These are phyloP conservation scores for Puccinia polysora DNA, from an alignment of 1,284 basidiomycete species.

Conservation along the genomic window DNA sequence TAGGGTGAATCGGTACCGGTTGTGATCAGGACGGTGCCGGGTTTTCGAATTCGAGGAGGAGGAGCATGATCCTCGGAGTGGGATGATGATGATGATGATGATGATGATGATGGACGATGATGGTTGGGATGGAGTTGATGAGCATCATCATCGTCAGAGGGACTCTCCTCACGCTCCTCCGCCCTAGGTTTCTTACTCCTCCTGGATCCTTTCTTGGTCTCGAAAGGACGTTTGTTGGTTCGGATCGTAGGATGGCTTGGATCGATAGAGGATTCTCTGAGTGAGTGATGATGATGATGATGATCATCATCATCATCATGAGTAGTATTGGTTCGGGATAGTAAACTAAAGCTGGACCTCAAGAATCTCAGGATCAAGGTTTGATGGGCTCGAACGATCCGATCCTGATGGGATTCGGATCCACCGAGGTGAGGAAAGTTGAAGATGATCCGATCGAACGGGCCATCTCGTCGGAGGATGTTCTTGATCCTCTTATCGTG, in stretches of 20 bases:
- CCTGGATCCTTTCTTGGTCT: constrained; percentile 47
- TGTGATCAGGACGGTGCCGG: constrained; percentile 30
- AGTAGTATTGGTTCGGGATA: constrained; percentile 54
- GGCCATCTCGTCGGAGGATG: constrained; percentile 52
- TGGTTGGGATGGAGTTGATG: not conserved
- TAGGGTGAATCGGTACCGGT: constrained; percentile 62
- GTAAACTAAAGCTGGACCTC: constrained; percentile 64
- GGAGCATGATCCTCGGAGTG: not conserved
- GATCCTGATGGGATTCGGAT: constrained; percentile 87
- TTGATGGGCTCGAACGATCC: constrained; percentile 90
- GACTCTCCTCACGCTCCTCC: constrained; percentile 55
- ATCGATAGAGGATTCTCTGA: not conserved
- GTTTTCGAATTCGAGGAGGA: not conserved
- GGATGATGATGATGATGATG: not conserved
- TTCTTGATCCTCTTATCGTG: constrained; percentile 55
- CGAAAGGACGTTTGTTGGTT: constrained; percentile 45
- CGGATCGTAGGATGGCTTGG: not conserved
- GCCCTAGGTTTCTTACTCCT: constrained; percentile 53
- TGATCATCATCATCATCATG: not conserved
- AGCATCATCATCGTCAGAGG: constrained; percentile 52
- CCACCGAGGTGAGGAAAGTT: constrained; percentile 96
- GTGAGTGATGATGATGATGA: not conserved
- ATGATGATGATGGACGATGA: not conserved
- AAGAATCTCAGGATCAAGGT: constrained; percentile 79
- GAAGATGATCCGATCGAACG: constrained; percentile 77